A percentile compares a stretch with the other conserved stretches of the same genome.
phyloP scores from a whole-genome alignment of 805 yeast genomes.

The Wickerhamomyces kurtzmanii region DNA sequence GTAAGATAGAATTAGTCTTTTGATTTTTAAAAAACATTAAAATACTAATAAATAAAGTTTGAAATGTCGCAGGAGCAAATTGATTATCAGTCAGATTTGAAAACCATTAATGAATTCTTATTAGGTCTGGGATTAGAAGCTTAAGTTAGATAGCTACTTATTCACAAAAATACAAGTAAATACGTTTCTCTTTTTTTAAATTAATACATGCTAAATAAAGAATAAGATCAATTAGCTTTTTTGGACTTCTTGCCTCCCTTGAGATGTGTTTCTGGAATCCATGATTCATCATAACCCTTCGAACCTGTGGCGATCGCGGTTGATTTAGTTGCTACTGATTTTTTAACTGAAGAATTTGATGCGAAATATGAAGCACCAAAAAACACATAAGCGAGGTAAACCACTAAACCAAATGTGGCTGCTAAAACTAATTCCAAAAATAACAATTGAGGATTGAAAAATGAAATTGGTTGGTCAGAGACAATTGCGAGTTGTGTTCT shows the following conservation, averaged over 20 bases:
- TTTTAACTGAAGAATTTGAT: conserved; percentile 15
- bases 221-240: conserved; percentile 11
- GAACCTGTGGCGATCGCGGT: conserved; percentile 17
- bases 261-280: conserved; percentile 52
- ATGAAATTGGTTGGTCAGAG: conserved; percentile 54
- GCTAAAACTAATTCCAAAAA: conserved; percentile 47
- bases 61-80: conserved; percentile 1
- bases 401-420: conserved; percentile 36
- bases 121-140: conserved; percentile 31
- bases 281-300: conserved; percentile 32
- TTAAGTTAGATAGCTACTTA: no score
- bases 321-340: conserved; percentile 4
- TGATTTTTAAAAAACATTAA: conserved; percentile 12
- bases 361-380: conserved; percentile 37
- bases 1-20: no score
- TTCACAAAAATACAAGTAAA: no score
- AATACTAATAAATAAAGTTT: conserved; percentile 11
- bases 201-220: neutral
- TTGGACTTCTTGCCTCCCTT: conserved; percentile 24
- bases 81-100: conserved; percentile 21
- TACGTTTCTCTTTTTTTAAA: no score
- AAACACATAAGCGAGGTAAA: conserved; percentile 33
- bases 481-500: conserved; percentile 49
- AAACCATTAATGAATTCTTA: conserved; percentile 28
- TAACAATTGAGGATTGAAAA: conserved; percentile 65